phyloP scores from a whole-genome alignment of 2,329 filamentous ascomycete genomes.

The Parastagonospora avenae region DNA sequence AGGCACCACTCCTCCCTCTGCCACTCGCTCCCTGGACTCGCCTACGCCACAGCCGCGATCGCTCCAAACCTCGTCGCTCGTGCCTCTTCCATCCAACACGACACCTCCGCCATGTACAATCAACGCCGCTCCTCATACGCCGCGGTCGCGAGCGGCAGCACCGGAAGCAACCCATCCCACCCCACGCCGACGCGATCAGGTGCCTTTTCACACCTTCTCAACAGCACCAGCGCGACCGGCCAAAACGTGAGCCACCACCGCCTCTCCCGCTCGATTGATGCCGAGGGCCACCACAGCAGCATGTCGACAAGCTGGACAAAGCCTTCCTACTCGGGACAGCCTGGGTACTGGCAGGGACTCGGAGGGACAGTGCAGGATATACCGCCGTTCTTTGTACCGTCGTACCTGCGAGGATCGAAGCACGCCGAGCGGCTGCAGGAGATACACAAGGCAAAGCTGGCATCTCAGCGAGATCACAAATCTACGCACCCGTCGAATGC shows the following conservation, averaged over 20 bases:
- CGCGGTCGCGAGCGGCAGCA: conserved; percentile 63
- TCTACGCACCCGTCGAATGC: conserved; percentile 53
- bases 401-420: conserved; percentile 78
- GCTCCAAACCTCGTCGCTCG: conserved; percentile 5
- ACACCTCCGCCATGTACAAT: conserved; percentile 23
- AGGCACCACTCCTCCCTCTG: background rate
- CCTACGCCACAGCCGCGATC: conserved; percentile 1
- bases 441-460: conserved; percentile 65
- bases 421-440: conserved; percentile 79
- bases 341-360: conserved; percentile 42
- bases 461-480: conserved; percentile 52
- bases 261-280: conserved; percentile 51
- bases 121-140: conserved; percentile 64
- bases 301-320: conserved; percentile 52
- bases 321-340: conserved; percentile 56
- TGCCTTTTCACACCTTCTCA: conserved; percentile 62
- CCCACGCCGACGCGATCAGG: conserved; percentile 44
- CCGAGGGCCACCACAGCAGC: conserved; percentile 55
- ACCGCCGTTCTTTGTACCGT: conserved; percentile 75
- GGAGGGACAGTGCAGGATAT: conserved; percentile 32
- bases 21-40: background rate
- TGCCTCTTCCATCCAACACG: conserved; percentile 1
- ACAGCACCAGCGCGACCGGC: conserved; percentile 47
- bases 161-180: conserved; percentile 37
- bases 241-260: conserved; percentile 33